Evolutionary conservation across 1,284 basidiomycete species (phyloP).

Genomic region (Naganishia sp.): DNA sequence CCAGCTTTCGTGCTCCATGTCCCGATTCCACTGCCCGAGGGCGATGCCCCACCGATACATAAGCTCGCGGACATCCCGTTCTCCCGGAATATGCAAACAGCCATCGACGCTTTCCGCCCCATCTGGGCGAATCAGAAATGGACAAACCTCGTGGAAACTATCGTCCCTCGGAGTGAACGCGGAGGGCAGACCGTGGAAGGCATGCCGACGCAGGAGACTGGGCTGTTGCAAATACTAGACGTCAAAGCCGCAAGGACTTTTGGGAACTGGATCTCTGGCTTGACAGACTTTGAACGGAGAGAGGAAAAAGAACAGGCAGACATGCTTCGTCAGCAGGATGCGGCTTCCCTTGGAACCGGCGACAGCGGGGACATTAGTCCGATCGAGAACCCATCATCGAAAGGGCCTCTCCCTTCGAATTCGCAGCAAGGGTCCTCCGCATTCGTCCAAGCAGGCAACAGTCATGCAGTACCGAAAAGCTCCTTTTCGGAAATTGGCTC

Average conservation of each 20-base stretch:
- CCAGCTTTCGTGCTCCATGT: conserved; percentile 31
- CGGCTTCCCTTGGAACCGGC: not conserved
- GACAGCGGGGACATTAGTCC: not conserved
- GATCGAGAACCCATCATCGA: not conserved
- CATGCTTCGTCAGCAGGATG: not conserved
- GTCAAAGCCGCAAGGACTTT: conserved; percentile 18
- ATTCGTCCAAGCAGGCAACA: not conserved
- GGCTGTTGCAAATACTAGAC: conserved; percentile 22
- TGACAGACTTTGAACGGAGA: conserved; percentile 27
- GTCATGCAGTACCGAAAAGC: not conserved
- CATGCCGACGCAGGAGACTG: not conserved
- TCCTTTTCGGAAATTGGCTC: conserved; percentile 1
- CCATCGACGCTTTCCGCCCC: conserved; percentile 5
- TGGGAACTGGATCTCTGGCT: conserved; percentile 28
- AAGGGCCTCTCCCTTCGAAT: not conserved
- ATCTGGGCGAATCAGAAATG: conserved; percentile 24
- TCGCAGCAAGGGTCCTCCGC: not conserved
- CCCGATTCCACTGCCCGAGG: conserved; percentile 19
- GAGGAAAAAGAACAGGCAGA: not conserved
- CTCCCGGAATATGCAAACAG: conserved; percentile 14
- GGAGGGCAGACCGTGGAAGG: not conserved
- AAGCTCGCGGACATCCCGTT: conserved; percentile 26
- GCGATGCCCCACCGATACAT: not conserved
- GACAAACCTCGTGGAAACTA: conserved; percentile 8
- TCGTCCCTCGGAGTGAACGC: not conserved